Percentiles rank a stretch among this genome's conserved stretches.
These are phyloP conservation scores for Nemania bipapillata DNA, from an alignment of 2,329 filamentous ascomycete species.

Conservation along the genomic window DNA sequence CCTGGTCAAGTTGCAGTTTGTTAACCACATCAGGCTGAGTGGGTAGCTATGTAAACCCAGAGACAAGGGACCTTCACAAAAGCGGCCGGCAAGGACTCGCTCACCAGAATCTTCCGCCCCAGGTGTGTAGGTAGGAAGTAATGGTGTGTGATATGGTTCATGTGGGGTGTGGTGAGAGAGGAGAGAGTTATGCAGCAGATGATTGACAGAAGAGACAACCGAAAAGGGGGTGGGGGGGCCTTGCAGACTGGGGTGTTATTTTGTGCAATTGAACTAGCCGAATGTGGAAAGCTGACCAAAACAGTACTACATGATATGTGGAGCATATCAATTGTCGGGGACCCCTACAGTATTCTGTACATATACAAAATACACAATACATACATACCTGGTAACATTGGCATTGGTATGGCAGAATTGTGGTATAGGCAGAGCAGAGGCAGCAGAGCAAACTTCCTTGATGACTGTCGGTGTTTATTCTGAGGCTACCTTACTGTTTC, in stretches of 20 bases:
- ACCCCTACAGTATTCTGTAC: no score
- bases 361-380: no score
- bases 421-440: no score
- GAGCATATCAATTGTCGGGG: conserved; percentile 7
- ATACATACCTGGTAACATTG: no score
- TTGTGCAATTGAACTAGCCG: conserved; percentile 26
- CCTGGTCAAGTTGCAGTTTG: conserved; percentile 15
- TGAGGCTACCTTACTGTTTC: no score
- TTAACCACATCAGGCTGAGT: conserved; percentile 32
- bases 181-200: conserved; percentile 18
- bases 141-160: background rate
- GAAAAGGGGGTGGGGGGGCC: conserved; percentile 13
- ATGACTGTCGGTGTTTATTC: no score
- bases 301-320: conserved; percentile 1
- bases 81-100: conserved; percentile 24
- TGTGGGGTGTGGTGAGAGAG: conserved; percentile 6
- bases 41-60: conserved; percentile 10
- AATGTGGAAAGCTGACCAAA: conserved; percentile 9
- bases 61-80: conserved; percentile 15
- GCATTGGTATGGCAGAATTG: no score
- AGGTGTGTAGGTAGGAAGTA: conserved; percentile 13
- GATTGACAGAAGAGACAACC: conserved; percentile 5
- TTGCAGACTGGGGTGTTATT: conserved; percentile 17
- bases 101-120: conserved; percentile 14
- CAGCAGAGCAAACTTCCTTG: no score